phyloP scores from a whole-genome alignment of 192 early-diverging fungal genomes.

The Neocallimastix lanati region DNA sequence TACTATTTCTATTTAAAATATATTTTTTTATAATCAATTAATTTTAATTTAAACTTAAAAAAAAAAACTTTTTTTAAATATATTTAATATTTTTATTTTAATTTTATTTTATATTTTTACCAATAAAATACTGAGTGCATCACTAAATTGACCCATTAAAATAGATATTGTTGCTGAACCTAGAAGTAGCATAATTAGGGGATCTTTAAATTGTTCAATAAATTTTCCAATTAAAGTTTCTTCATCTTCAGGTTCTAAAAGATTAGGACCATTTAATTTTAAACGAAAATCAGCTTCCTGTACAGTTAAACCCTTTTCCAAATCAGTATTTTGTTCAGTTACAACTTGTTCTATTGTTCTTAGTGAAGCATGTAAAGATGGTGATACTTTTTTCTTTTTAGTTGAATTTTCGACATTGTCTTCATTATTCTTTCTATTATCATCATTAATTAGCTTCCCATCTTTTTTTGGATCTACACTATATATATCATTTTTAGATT shows the following conservation, averaged over 20 bases:
- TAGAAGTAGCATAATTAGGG: slow-evolving; percentile 58
- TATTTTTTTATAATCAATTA: too few species aligned
- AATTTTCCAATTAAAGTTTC: slow-evolving; percentile 54
- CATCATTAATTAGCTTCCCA: not conserved
- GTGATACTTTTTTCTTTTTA: not conserved
- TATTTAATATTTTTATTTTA: too few species aligned
- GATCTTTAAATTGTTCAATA: slow-evolving; percentile 72
- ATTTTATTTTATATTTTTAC: slow-evolving; percentile 13
- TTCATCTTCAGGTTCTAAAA: slow-evolving; percentile 42
- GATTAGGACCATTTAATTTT: slow-evolving; percentile 37
- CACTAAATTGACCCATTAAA: slow-evolving; percentile 54
- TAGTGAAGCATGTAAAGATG: not conserved
- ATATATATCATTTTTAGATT: too few species aligned
- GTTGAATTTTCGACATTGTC: not conserved
- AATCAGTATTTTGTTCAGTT: not conserved
- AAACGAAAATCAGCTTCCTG: slow-evolving; percentile 18
- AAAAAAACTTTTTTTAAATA: too few species aligned
- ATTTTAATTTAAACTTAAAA: too few species aligned
- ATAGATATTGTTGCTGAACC: slow-evolving; percentile 52
- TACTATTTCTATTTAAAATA: too few species aligned
- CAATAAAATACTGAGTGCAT: slow-evolving; percentile 69
- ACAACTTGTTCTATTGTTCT: not conserved
- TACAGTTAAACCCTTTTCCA: slow-evolving; percentile 14
- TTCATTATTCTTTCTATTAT: not conserved
- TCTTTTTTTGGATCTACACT: too few species aligned